A percentile compares a stretch with the other conserved stretches of the same genome.
phyloP scores from a whole-genome alignment of 768 basidiomycete species.

The Pleurotus sapidus region DNA sequence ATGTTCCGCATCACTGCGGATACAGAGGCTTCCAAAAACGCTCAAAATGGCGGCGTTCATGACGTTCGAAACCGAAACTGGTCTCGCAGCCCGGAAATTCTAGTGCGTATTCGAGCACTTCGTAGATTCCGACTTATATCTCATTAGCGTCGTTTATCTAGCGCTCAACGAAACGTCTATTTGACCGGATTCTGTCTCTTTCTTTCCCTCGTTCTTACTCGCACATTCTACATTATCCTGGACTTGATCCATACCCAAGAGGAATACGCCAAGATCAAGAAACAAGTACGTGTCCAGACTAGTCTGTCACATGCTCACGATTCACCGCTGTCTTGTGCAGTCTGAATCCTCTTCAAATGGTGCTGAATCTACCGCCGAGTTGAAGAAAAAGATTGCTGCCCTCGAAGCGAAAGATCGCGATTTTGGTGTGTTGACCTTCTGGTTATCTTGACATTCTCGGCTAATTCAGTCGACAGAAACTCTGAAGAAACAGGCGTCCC shows the following conservation, averaged over 20 bases:
- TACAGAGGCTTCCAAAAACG: constrained; percentile 60
- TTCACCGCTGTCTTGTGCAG: constrained; percentile 7
- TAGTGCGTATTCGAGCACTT: constrained; percentile 51
- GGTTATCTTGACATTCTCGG: neutral
- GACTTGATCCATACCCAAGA: constrained; percentile 91
- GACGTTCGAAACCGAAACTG: constrained; percentile 83
- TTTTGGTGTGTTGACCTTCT: constrained; percentile 44
- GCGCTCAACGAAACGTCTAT: constrained; percentile 88
- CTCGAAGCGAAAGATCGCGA: constrained; percentile 61
- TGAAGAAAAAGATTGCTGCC: constrained; percentile 65
- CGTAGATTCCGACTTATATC: neutral
- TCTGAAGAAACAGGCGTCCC: constrained; percentile 77
- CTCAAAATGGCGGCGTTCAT: constrained; percentile 39
- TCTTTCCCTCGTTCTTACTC: constrained; percentile 91
- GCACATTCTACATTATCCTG: constrained; percentile 89
- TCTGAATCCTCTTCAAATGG: constrained; percentile 10
- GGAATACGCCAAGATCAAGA: constrained; percentile 81
- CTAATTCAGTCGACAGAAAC: constrained; percentile 44
- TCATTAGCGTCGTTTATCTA: constrained; percentile 24
- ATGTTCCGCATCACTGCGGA: constrained; percentile 84
- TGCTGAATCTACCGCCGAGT: constrained; percentile 28
- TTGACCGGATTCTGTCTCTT: constrained; percentile 93
- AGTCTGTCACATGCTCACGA: neutral
- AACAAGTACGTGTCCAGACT: constrained; percentile 31
- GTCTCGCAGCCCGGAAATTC: constrained; percentile 89